Conservation (phyloP, 768 basidiomycete genomes). For the Mycena alexandri region DNA sequence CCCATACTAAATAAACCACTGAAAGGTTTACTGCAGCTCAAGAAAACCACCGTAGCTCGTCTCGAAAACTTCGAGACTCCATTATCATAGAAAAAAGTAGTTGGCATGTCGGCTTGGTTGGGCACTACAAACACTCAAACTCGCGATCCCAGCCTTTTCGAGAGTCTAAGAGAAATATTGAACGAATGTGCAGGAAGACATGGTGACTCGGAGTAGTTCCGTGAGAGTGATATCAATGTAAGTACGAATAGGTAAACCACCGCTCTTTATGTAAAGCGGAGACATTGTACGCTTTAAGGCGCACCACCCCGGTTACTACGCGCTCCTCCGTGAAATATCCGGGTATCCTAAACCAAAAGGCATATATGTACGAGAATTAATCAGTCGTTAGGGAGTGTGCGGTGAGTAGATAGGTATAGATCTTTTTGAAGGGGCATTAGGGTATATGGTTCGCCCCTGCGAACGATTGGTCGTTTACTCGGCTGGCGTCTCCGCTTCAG, state of each 20-base stretch:
- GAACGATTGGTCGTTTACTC: conserved; percentile 7
- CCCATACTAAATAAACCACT: not conserved
- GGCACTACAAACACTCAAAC: too few species aligned
- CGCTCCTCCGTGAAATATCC: not conserved
- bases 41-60: conserved; percentile 60
- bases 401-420: conserved; percentile 31
- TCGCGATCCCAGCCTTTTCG: too few species aligned
- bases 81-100: not conserved
- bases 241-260: not conserved
- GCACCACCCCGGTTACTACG: not conserved
- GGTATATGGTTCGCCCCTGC: conserved; percentile 13
- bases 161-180: too few species aligned
- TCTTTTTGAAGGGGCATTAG: conserved; percentile 20
- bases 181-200: too few species aligned
- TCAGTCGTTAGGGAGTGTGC: not conserved
- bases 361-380: conserved; percentile 17
- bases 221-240: not conserved
- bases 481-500: conserved; percentile 12
- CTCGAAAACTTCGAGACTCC: conserved; percentile 48
- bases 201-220: too few species aligned
- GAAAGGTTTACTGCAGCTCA: conserved; percentile 54
- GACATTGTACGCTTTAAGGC: not conserved
- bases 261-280: too few species aligned
- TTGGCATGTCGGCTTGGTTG: too few species aligned
- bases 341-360: conserved; percentile 27